Percentiles rank a stretch among this genome's conserved stretches.
Conservation (phyloP, 257 asterid species). For the Salvia hispanica region DNA sequence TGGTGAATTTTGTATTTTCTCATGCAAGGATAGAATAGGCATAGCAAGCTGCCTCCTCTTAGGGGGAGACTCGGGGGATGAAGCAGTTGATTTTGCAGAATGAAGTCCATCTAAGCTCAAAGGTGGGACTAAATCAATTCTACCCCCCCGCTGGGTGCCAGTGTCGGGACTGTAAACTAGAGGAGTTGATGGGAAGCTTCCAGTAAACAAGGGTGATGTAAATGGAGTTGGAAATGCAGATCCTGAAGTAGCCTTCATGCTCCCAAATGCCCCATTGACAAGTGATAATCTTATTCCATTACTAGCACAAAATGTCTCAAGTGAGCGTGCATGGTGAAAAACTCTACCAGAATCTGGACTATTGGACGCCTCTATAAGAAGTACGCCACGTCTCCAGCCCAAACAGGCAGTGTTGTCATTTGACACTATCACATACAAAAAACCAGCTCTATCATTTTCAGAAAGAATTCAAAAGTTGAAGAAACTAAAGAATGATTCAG, state of each 20-base stretch:
- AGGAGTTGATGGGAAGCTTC: constrained; percentile 95
- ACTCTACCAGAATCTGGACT: constrained; percentile 98
- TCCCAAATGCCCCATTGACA: constrained; percentile 56
- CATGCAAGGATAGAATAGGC: constrained; percentile 67
- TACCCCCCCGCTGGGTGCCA: constrained; percentile 69
- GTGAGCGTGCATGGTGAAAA: constrained; percentile 83
- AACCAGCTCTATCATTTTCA: constrained; percentile 21
- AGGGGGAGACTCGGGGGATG: constrained; percentile 88
- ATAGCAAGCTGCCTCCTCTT: constrained; percentile 68
- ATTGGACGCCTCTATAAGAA: constrained; percentile 89
- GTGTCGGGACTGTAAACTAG: constrained; percentile 78
- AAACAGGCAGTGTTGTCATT: constrained; percentile 68
- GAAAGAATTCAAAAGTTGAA: constrained; percentile 24
- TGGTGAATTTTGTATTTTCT: constrained; percentile 81
- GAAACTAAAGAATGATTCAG: constrained; percentile 24
- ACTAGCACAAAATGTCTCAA: constrained; percentile 77
- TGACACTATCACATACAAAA: constrained; percentile 38
- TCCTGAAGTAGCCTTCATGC: constrained; percentile 59
- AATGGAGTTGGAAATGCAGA: constrained; percentile 73
- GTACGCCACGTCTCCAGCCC: constrained; percentile 94
- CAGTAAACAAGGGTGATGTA: constrained; percentile 90
- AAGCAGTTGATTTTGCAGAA: constrained; percentile 59
- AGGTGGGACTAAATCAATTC: constrained; percentile 91
- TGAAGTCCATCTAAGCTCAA: constrained; percentile 86
- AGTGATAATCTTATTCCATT: constrained; percentile 67